Evolutionary conservation across 345 rosid genomes (phyloP).

Genomic region (Moringa oleifera): DNA sequence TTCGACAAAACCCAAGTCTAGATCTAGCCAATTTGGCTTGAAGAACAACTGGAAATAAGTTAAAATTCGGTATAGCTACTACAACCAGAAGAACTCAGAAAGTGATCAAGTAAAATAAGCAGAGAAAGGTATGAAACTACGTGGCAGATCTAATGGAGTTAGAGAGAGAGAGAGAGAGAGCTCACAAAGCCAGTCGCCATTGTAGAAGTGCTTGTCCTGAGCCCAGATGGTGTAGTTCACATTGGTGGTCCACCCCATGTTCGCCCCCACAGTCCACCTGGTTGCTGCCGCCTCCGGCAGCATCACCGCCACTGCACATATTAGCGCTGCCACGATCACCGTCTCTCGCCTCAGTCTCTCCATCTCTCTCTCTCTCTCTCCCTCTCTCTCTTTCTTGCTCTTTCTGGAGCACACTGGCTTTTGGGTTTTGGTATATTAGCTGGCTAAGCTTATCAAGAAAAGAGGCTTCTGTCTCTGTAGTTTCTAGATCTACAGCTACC

Average conservation of each 20-base stretch:
- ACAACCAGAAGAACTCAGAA: neutral
- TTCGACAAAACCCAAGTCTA: slow-evolving; percentile 8
- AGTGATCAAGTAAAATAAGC: neutral
- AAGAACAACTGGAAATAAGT: neutral
- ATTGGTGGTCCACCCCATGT: slow-evolving; percentile 56
- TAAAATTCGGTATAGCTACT: neutral
- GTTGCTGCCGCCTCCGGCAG: slow-evolving; percentile 46
- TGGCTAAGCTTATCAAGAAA: neutral
- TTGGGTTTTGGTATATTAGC: neutral
- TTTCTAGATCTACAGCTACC: slow-evolving; percentile 12
- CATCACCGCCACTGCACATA: slow-evolving; percentile 25
- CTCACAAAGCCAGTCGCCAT: slow-evolving; percentile 96
- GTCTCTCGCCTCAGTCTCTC: slow-evolving; percentile 18
- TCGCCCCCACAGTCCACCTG: slow-evolving; percentile 58
- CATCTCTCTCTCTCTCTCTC: slow-evolving; percentile 22
- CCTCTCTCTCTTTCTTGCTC: too few species aligned
- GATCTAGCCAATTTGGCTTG: slow-evolving; percentile 27
- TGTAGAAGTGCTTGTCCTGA: slow-evolving; percentile 68
- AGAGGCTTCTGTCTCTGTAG: neutral
- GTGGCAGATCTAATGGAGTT: slow-evolving; percentile 28
- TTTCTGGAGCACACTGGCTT: slow-evolving; percentile 1
- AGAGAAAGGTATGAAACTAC: neutral
- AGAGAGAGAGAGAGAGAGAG: slow-evolving; percentile 11
- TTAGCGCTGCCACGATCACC: slow-evolving; percentile 22
- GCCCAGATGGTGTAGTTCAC: slow-evolving; percentile 88